Percentiles rank a stretch among this genome's conserved stretches.
Conservation (phyloP, 257 asterid species). For the Oldenlandia corymbosa region DNA sequence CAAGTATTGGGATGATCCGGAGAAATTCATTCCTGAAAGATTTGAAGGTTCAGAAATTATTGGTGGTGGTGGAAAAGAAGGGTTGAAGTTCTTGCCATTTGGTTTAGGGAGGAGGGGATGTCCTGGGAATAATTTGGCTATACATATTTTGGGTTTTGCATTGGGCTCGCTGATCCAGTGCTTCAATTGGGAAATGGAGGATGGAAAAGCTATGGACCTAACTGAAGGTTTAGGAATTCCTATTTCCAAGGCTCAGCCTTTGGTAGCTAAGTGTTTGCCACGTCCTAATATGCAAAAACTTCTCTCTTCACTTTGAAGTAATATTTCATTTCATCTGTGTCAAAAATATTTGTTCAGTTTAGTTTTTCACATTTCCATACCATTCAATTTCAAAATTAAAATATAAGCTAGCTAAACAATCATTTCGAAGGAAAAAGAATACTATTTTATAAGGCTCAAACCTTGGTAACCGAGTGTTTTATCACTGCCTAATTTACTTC, state of each 20-base stretch:
- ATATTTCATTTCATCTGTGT: too few species aligned
- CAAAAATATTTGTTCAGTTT: too few species aligned
- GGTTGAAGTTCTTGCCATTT: slow-evolving; percentile 37
- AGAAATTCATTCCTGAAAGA: slow-evolving; percentile 54
- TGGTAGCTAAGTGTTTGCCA: slow-evolving; percentile 20
- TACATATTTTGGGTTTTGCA: slow-evolving; percentile 40
- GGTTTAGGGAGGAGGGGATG: slow-evolving; percentile 70
- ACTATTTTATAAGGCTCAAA: too few species aligned
- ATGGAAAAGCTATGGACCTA: slow-evolving; percentile 27
- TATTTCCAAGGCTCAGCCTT: slow-evolving; percentile 29
- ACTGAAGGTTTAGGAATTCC: slow-evolving; percentile 25
- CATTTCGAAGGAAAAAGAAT: too few species aligned
- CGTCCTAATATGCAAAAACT: slow-evolving; percentile 8
- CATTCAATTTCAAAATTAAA: too few species aligned
- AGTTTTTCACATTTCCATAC: too few species aligned
- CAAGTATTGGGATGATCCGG: slow-evolving; percentile 47
- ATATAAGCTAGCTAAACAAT: too few species aligned
- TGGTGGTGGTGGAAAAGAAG: slow-evolving; percentile 26
- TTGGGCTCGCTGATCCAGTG: slow-evolving; percentile 58
- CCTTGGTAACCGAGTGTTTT: too few species aligned
- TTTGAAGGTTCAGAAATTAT: slow-evolving; percentile 17
- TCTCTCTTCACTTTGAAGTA: too few species aligned
- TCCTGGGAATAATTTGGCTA: slow-evolving; percentile 65
- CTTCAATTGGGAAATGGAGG: slow-evolving; percentile 49
- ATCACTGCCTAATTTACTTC: too few species aligned